Evolutionary conservation across 2,329 filamentous ascomycete genomes (phyloP).

Genomic region (Dendryphion nanum): DNA sequence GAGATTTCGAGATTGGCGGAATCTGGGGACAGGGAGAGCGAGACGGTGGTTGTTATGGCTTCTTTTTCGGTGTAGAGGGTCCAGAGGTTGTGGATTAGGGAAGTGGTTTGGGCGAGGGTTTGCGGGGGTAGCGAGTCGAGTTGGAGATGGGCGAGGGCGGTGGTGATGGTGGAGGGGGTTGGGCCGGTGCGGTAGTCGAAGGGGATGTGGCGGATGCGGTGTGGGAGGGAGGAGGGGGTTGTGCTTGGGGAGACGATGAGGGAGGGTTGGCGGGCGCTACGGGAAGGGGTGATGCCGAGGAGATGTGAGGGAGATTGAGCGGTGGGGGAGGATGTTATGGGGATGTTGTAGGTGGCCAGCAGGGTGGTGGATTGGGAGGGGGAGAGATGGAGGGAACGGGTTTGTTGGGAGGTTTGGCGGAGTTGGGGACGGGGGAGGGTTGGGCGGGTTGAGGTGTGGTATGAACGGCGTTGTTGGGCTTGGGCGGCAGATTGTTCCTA

Average conservation of each 20-base stretch:
- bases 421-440: slow-evolving; percentile 7
- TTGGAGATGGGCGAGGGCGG: slow-evolving; percentile 52
- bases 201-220: slow-evolving; percentile 55
- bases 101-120: slow-evolving; percentile 46
- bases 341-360: slow-evolving; percentile 52
- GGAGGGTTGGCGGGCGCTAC: slow-evolving; percentile 61
- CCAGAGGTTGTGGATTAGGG: slow-evolving; percentile 55
- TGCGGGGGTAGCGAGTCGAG: slow-evolving; percentile 48
- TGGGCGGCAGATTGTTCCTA: slow-evolving; percentile 36
- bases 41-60: slow-evolving; percentile 59
- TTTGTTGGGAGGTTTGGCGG: slow-evolving; percentile 36
- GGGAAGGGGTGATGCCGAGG: slow-evolving; percentile 65
- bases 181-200: slow-evolving; percentile 58
- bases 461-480: slow-evolving; percentile 50
- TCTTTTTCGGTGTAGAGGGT: slow-evolving; percentile 63
- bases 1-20: slow-evolving; percentile 50
- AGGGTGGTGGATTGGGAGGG: slow-evolving; percentile 55
- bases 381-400: slow-evolving; percentile 56
- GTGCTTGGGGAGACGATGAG: slow-evolving; percentile 60
- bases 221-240: slow-evolving; percentile 41
- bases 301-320: slow-evolving; percentile 43
- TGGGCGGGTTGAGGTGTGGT: slow-evolving; percentile 34
- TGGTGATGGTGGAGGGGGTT: slow-evolving; percentile 37
- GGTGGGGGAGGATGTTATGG: slow-evolving; percentile 41
- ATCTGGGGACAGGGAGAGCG: slow-evolving; percentile 41